These are phyloP conservation scores for Vitis riparia DNA, from an alignment of 164 flowering plant genomes.

Conservation along the genomic window DNA sequence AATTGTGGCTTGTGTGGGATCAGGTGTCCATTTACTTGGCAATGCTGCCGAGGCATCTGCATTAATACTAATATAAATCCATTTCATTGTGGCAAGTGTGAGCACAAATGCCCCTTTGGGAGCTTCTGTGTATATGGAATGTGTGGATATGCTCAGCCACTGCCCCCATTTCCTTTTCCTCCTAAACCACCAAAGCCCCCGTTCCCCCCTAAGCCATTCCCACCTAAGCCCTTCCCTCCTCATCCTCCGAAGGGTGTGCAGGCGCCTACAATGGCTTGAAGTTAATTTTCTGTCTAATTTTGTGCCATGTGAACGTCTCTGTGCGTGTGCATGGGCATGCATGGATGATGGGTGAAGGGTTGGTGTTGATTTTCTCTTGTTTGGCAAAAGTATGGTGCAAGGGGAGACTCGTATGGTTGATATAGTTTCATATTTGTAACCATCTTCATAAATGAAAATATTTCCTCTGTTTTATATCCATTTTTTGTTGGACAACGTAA, in stretches of 20 bases:
- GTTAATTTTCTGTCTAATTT: not conserved
- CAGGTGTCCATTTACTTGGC: constrained; percentile 62
- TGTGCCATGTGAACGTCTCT: no score
- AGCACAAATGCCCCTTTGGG: constrained; percentile 40
- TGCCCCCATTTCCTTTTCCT: constrained; percentile 16
- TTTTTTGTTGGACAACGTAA: no score
- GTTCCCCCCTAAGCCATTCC: constrained; percentile 14
- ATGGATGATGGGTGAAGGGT: no score
- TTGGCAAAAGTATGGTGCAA: no score
- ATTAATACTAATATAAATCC: constrained; percentile 40
- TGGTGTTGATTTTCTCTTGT: no score
- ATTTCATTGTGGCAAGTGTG: constrained; percentile 66
- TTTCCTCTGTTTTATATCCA: no score
- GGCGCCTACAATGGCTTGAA: not conserved
- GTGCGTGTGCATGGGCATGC: no score
- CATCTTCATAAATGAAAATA: no score
- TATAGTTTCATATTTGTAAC: no score
- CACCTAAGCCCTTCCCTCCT: constrained; percentile 2
- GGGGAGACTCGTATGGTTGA: no score
- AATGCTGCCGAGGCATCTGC: constrained; percentile 71
- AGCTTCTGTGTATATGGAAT: constrained; percentile 56
- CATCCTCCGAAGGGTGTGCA: not conserved
- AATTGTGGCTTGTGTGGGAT: constrained; percentile 69
- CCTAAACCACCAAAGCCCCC: constrained; percentile 13
- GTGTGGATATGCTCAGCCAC: constrained; percentile 65